Conservation (phyloP, 2,329 filamentous ascomycete species). For the Elsinoe arachidis region DNA sequence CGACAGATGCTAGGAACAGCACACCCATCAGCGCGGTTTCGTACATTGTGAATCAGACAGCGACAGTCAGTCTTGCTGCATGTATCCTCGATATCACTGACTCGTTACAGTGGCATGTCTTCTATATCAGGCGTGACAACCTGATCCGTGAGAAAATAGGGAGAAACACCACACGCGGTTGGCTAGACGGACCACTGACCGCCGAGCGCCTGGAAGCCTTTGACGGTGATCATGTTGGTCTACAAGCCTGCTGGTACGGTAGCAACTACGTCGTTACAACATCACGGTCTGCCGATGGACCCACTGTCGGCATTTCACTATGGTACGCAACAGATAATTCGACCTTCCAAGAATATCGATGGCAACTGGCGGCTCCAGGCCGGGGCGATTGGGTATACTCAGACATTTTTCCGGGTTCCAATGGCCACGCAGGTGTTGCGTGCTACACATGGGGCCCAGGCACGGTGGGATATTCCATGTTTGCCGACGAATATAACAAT, state of each 20-base stretch:
- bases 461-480: slow-evolving; percentile 35
- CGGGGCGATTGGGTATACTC: no score
- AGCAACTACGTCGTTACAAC: slow-evolving; percentile 30
- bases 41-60: slow-evolving; percentile 30
- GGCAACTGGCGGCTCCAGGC: slow-evolving; percentile 24
- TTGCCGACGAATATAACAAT: slow-evolving; percentile 32
- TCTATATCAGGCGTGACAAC: not conserved
- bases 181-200: slow-evolving; percentile 31
- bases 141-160: not conserved
- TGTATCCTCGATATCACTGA: not conserved
- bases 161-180: not conserved
- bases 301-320: not conserved
- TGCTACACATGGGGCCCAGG: slow-evolving; percentile 36
- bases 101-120: not conserved
- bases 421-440: slow-evolving; percentile 37
- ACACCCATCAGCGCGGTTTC: slow-evolving; percentile 35
- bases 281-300: slow-evolving; percentile 25
- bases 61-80: slow-evolving; percentile 24
- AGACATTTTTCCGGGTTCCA: slow-evolving; percentile 22
- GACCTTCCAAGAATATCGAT: slow-evolving; percentile 35
- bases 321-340: slow-evolving; percentile 1
- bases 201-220: slow-evolving; percentile 24
- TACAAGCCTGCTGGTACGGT: slow-evolving; percentile 33
- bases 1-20: slow-evolving; percentile 37
- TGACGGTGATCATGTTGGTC: slow-evolving; percentile 27